These are phyloP conservation scores for Globisporangium spiculum DNA, from an alignment of 352 stramenopile species.

Conservation along the genomic window DNA sequence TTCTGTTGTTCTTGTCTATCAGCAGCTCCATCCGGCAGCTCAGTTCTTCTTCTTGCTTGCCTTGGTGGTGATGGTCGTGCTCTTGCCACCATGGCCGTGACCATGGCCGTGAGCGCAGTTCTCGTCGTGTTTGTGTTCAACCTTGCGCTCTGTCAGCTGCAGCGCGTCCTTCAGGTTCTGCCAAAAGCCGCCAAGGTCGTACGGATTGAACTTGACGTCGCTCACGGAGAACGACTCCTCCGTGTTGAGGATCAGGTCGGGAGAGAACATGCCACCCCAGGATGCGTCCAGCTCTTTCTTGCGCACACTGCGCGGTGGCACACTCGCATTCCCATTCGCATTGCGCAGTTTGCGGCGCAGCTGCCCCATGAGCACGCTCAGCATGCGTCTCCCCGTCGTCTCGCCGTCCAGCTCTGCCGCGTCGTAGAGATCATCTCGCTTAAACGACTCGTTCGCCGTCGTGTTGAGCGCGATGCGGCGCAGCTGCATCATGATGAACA, in stretches of 20 bases:
- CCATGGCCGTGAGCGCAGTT: not conserved
- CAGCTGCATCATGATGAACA: slow-evolving; percentile 75
- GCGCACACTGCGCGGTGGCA: slow-evolving; percentile 26
- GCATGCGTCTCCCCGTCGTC: slow-evolving; percentile 36
- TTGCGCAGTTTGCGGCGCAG: slow-evolving; percentile 33
- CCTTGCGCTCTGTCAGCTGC: slow-evolving; percentile 17
- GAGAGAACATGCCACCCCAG: slow-evolving; percentile 72
- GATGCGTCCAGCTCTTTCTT: slow-evolving; percentile 67
- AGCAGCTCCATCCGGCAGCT: slow-evolving; percentile 5
- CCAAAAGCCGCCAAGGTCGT: slow-evolving; percentile 58
- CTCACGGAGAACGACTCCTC: slow-evolving; percentile 62
- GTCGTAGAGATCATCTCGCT: slow-evolving; percentile 71
- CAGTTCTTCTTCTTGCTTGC: slow-evolving; percentile 32
- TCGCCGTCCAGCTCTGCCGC: slow-evolving; percentile 48
- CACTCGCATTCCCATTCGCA: not conserved
- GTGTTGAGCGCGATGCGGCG: slow-evolving; percentile 68
- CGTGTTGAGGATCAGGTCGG: slow-evolving; percentile 72
- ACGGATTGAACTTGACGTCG: slow-evolving; percentile 81
- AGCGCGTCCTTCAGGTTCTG: slow-evolving; percentile 62
- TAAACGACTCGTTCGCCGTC: slow-evolving; percentile 82
- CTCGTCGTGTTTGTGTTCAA: not conserved
- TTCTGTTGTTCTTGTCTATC: not conserved
- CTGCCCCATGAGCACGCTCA: slow-evolving; percentile 45
- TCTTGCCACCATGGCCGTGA: not conserved
- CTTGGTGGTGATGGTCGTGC: not conserved